phyloP scores from a whole-genome alignment of 768 basidiomycete genomes.

The Hygrocybe coccinea region DNA sequence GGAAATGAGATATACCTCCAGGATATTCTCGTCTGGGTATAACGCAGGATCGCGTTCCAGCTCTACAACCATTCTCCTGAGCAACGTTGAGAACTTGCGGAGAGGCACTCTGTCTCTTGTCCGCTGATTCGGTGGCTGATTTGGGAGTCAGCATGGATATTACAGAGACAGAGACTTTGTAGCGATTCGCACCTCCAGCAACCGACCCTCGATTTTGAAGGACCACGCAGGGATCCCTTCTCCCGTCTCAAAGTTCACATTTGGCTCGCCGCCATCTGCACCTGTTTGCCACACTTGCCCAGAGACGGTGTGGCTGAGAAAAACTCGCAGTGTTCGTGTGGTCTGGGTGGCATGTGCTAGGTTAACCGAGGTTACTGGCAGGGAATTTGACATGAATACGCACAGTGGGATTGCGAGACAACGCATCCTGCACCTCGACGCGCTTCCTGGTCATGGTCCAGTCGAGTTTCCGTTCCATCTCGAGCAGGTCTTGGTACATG shows the following conservation, averaged over 20 bases:
- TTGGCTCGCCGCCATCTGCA: constrained; percentile 39
- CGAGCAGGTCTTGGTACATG: constrained; percentile 81
- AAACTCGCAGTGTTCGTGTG: constrained; percentile 77
- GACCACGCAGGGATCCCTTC: constrained; percentile 88
- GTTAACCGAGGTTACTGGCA: not conserved
- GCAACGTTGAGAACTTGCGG: constrained; percentile 80
- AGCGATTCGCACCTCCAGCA: constrained; percentile 62
- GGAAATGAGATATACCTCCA: constrained; percentile 56
- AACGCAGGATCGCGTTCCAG: constrained; percentile 77
- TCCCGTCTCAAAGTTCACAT: constrained; percentile 68
- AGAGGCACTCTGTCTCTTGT: constrained; percentile 55
- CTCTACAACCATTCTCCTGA: constrained; percentile 82
- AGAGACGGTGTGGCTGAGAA: constrained; percentile 82
- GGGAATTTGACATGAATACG: constrained; percentile 14
- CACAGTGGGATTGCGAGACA: constrained; percentile 69
- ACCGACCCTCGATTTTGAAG: constrained; percentile 79
- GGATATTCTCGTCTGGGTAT: constrained; percentile 81
- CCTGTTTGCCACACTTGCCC: constrained; percentile 81
- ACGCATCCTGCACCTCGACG: constrained; percentile 87
- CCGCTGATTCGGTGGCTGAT: constrained; percentile 56
- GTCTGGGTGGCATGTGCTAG: constrained; percentile 43
- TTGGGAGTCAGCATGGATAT: not conserved
- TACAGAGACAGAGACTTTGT: not conserved
- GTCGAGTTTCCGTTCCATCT: constrained; percentile 87
- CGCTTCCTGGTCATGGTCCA: constrained; percentile 92